Evolutionary conservation across 75 land plant species (phyloP).

Genomic region (Isoetes taiwanensis): DNA sequence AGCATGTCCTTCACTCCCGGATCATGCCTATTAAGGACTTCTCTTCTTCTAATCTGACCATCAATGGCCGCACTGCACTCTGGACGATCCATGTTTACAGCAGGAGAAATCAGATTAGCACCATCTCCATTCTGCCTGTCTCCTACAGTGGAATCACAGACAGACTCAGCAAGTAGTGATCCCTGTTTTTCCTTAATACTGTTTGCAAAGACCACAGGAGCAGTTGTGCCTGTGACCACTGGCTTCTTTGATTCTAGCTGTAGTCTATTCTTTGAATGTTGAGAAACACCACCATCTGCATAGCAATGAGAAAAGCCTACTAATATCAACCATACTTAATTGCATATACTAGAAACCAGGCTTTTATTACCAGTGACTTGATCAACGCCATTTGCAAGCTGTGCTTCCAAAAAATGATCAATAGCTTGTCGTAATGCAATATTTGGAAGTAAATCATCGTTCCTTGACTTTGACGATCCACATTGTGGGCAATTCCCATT

Average conservation of each 20-base stretch:
- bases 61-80: background rate
- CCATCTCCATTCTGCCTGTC: background rate
- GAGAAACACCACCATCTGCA: conserved; percentile 68
- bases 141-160: conserved; percentile 13
- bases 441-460: conserved; percentile 65
- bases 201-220: conserved; percentile 17
- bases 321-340: background rate
- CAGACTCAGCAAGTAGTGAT: conserved; percentile 23
- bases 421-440: conserved; percentile 67
- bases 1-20: conserved; percentile 11
- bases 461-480: conserved; percentile 38
- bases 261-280: conserved; percentile 29
- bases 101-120: background rate
- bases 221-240: conserved; percentile 27
- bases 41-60: background rate
- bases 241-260: conserved; percentile 22
- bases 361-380: conserved; percentile 18
- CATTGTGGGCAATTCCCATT: conserved; percentile 63
- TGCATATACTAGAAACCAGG: conserved; percentile 12
- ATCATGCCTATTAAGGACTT: conserved; percentile 10
- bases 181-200: background rate
- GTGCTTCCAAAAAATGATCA: conserved; percentile 53
- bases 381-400: conserved; percentile 22
- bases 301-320: background rate
- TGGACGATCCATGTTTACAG: background rate